Conservation (phyloP, 202 grass and related monocot species). For the Schoenoplectus tabernaemontani region DNA sequence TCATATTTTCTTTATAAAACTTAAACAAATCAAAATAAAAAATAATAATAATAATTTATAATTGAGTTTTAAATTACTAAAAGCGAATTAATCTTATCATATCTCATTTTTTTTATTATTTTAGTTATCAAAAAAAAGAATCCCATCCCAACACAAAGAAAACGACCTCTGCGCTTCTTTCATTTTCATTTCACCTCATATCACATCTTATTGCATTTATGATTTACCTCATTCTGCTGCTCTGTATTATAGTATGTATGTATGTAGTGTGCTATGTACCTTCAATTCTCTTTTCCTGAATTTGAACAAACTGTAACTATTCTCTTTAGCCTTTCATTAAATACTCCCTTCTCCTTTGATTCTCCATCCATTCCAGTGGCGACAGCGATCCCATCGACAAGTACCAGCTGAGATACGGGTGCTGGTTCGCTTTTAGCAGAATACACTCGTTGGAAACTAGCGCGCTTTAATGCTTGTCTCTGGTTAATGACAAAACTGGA, state of each 20-base stretch:
- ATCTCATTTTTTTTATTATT: too few species aligned
- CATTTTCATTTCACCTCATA: background rate
- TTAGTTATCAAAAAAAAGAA: too few species aligned
- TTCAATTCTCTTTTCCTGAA: background rate
- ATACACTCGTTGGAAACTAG: conserved; percentile 38
- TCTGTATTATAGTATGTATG: background rate
- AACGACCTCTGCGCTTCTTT: background rate
- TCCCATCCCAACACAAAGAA: background rate
- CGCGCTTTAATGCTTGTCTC: background rate
- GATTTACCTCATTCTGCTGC: background rate
- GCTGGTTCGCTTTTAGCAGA: conserved; percentile 25
- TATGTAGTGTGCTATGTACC: too few species aligned
- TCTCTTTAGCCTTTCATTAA: background rate
- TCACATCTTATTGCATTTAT: conserved; percentile 1
- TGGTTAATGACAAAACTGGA: background rate
- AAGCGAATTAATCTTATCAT: too few species aligned
- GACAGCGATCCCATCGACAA: conserved; percentile 12
- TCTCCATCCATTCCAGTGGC: background rate
- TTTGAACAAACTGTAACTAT: background rate
- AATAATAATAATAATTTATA: too few species aligned
- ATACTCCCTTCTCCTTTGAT: background rate
- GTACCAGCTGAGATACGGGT: conserved; percentile 27
- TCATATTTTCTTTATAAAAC: too few species aligned
- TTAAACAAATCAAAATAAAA: too few species aligned
- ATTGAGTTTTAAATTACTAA: too few species aligned